These are phyloP conservation scores for Solanum sejunctum DNA, from an alignment of 257 asterid species.

Conservation along the genomic window DNA sequence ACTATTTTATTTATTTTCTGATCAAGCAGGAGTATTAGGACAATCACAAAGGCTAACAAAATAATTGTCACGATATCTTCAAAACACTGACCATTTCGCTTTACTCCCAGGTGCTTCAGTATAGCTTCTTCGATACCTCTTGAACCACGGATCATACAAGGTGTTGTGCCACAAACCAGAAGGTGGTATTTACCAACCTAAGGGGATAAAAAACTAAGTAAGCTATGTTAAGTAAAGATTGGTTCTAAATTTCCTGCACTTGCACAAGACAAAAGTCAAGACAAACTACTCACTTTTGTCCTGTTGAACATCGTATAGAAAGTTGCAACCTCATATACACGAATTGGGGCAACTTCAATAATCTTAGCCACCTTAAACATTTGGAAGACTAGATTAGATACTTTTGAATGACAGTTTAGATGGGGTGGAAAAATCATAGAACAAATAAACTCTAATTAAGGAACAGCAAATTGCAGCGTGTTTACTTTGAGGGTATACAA, in stretches of 20 bases:
- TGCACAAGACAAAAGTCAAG: not conserved
- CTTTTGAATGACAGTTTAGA: not conserved
- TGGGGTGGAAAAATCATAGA: not conserved
- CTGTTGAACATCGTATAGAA: conserved; percentile 98
- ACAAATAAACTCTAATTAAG: not conserved
- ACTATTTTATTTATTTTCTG: not conserved
- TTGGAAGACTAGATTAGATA: not conserved
- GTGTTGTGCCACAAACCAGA: conserved; percentile 97
- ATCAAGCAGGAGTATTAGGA: not conserved
- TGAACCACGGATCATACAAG: conserved; percentile 98
- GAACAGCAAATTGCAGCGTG: not conserved
- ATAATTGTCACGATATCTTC: not conserved
- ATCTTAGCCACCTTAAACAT: conserved; percentile 72
- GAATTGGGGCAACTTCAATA: conserved; percentile 92
- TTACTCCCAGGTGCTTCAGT: conserved; percentile 85
- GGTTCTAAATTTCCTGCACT: not conserved
- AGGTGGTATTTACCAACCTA: conserved; percentile 98
- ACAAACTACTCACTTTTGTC: conserved; percentile 48
- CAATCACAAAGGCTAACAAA: not conserved
- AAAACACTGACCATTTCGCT: conserved; percentile 70
- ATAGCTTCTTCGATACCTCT: conserved; percentile 82
- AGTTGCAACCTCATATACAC: conserved; percentile 97
- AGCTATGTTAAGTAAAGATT: not conserved
- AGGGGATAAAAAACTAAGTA: conserved; percentile 7
- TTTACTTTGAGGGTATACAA: not conserved